A percentile compares a stretch with the other conserved stretches of the same genome.
Evolutionary conservation across 2,329 filamentous ascomycete genomes (phyloP).

Genomic region (Calonectria pseudoreteaudii): DNA sequence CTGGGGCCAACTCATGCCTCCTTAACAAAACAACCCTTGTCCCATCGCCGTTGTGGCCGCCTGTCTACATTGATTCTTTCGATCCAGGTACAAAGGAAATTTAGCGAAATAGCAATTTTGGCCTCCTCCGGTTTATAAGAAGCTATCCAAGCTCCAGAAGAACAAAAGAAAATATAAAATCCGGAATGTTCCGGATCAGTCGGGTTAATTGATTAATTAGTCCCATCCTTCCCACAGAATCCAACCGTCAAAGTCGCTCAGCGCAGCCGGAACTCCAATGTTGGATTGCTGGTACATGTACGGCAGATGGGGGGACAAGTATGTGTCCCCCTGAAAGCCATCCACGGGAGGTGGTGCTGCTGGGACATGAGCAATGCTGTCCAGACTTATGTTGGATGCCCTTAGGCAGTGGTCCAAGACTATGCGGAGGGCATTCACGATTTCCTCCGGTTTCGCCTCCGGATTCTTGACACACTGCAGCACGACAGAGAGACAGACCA

Average conservation of each 20-base stretch:
- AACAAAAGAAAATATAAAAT: constrained; percentile 10
- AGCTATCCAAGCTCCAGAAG: not conserved
- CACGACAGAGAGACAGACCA: constrained; percentile 61
- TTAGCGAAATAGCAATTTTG: constrained; percentile 15
- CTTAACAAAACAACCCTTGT: constrained; percentile 21
- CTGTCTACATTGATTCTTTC: constrained; percentile 29
- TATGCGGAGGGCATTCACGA: constrained; percentile 53
- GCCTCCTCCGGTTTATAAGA: not conserved
- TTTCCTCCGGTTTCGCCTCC: constrained; percentile 56
- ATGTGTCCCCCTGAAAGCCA: constrained; percentile 42
- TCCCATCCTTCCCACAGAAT: constrained; percentile 57
- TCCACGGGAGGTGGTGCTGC: constrained; percentile 21
- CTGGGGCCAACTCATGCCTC: constrained; percentile 20
- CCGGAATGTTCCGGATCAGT: not conserved
- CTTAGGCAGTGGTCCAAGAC: constrained; percentile 60
- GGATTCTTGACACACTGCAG: constrained; percentile 57
- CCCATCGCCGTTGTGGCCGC: constrained; percentile 30
- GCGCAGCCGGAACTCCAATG: constrained; percentile 40
- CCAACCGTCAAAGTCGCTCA: constrained; percentile 50
- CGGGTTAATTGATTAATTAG: constrained; percentile 35
- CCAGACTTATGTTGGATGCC: constrained; percentile 56
- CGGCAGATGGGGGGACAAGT: constrained; percentile 42
- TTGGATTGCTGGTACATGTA: constrained; percentile 48
- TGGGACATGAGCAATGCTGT: constrained; percentile 44
- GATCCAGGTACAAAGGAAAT: constrained; percentile 12